Conservation (phyloP, 169 alveolate genomes). For the Eimeria acervulina region DNA sequence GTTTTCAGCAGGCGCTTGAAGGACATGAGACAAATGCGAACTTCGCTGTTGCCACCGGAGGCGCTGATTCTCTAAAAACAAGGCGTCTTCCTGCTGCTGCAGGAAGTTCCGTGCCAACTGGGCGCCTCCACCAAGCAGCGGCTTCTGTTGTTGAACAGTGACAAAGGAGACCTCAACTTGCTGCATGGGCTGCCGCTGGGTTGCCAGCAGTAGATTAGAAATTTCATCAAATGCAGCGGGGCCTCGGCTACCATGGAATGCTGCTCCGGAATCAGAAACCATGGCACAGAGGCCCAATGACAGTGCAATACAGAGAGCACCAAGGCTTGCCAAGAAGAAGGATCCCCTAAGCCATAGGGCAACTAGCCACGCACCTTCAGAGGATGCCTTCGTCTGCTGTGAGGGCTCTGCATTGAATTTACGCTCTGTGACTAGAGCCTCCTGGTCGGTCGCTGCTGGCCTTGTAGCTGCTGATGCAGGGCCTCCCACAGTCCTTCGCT, state of each 20-base stretch:
- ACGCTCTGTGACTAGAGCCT: background rate
- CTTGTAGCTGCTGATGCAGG: background rate
- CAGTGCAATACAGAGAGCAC: conserved; percentile 37
- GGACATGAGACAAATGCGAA: background rate
- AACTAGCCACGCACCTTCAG: conserved; percentile 73
- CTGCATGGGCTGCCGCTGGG: background rate
- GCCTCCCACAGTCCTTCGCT: conserved; percentile 66
- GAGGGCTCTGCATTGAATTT: background rate
- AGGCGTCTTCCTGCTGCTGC: background rate
- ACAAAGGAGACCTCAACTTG: conserved; percentile 4
- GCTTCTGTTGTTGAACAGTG: background rate
- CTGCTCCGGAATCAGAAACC: conserved; percentile 22
- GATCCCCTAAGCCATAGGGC: conserved; percentile 70
- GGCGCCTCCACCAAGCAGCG: background rate
- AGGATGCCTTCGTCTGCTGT: background rate
- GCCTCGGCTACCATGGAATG: background rate
- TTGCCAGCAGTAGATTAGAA: conserved; percentile 12
- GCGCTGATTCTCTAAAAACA: background rate
- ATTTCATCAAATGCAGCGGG: conserved; percentile 33
- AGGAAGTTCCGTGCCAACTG: background rate
- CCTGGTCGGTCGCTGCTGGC: background rate
- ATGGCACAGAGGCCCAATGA: conserved; percentile 34
- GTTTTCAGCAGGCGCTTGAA: background rate
- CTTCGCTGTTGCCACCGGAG: background rate
- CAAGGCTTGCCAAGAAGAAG: conserved; percentile 61